A percentile compares a stretch with the other conserved stretches of the same genome.
phyloP scores from a whole-genome alignment of 306 rosid genomes.

The Lotus japonicus region DNA sequence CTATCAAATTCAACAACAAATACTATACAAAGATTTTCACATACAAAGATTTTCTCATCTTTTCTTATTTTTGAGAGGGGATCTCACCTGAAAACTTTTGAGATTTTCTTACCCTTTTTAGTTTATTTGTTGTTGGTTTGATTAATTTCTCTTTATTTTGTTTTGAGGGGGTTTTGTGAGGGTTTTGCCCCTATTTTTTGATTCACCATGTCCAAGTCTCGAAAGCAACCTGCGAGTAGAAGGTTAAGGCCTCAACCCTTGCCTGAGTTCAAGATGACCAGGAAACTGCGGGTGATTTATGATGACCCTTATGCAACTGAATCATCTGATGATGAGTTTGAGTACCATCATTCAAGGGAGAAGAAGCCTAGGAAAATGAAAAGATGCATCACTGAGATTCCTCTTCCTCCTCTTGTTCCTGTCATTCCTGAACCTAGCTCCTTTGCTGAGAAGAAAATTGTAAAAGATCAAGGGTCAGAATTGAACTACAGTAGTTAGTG shows the following conservation, averaged over 20 bases:
- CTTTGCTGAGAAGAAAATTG: conserved; percentile 22
- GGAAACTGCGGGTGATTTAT: conserved; percentile 52
- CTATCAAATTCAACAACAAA: too few relatives aligned
- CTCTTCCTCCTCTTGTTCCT: conserved; percentile 19
- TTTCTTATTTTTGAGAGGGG: conserved; percentile 64
- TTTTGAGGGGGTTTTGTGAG: conserved; percentile 35
- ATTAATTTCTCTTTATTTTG: conserved; percentile 3
- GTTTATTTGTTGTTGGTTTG: not conserved
- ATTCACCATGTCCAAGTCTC: conserved; percentile 26
- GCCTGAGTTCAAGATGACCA: conserved; percentile 18
- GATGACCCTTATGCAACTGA: conserved; percentile 74
- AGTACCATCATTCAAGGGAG: too few relatives aligned
- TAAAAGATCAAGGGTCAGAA: too few relatives aligned
- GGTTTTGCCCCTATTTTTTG: conserved; percentile 11
- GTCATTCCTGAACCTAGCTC: conserved; percentile 15
- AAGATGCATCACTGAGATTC: conserved; percentile 26
- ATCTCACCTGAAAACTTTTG: conserved; percentile 31
- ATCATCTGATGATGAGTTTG: conserved; percentile 68
- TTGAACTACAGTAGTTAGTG: too few relatives aligned
- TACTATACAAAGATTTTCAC: too few relatives aligned
- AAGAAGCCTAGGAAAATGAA: conserved; percentile 4
- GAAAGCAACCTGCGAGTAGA: conserved; percentile 22
- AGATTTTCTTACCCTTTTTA: not conserved
- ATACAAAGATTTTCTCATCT: conserved; percentile 46
- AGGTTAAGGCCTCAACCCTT: not conserved